Conservation (phyloP, 1,139 yeast species). For the Saccharomycopsis phalli region DNA sequence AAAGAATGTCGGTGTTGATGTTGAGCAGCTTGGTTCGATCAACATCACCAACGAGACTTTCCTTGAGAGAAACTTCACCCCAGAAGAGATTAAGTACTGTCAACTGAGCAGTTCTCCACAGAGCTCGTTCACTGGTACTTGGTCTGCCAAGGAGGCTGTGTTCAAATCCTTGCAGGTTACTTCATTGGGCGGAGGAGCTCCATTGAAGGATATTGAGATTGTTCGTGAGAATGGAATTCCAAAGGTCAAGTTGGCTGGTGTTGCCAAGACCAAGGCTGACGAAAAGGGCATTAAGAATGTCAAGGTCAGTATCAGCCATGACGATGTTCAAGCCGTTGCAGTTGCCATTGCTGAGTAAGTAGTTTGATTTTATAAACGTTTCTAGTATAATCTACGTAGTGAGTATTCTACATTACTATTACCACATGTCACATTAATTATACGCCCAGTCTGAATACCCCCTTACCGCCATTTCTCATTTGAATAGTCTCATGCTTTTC, state of each 20-base stretch:
- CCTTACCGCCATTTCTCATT: constrained; percentile 82
- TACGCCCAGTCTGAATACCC: constrained; percentile 73
- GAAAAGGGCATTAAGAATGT: constrained; percentile 62
- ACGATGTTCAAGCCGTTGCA: constrained; percentile 94
- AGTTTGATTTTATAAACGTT: too few species aligned
- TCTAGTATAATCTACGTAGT: too few species aligned
- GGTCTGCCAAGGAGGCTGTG: constrained; percentile 99
- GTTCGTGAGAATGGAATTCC: constrained; percentile 76
- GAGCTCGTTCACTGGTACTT: constrained; percentile 92
- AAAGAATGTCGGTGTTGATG: constrained; percentile 93
- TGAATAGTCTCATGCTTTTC: constrained; percentile 84
- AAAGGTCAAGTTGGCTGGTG: constrained; percentile 62
- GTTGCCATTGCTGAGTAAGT: constrained; percentile 92
- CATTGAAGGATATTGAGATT: constrained; percentile 85
- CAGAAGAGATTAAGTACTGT: constrained; percentile 73
- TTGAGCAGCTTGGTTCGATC: constrained; percentile 74
- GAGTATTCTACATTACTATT: too few species aligned
- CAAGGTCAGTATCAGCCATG: constrained; percentile 88
- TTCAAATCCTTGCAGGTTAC: constrained; percentile 89
- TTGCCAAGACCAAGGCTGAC: constrained; percentile 66
- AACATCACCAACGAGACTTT: constrained; percentile 83
- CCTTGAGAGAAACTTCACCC: constrained; percentile 85
- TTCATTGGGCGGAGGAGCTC: constrained; percentile 92
- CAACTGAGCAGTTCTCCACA: constrained; percentile 61
- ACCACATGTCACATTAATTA: constrained; percentile 26